Percentiles rank a stretch among this genome's conserved stretches.
These are phyloP conservation scores for Geranium incanum DNA, from an alignment of 441 rosid genomes.

Conservation along the genomic window DNA sequence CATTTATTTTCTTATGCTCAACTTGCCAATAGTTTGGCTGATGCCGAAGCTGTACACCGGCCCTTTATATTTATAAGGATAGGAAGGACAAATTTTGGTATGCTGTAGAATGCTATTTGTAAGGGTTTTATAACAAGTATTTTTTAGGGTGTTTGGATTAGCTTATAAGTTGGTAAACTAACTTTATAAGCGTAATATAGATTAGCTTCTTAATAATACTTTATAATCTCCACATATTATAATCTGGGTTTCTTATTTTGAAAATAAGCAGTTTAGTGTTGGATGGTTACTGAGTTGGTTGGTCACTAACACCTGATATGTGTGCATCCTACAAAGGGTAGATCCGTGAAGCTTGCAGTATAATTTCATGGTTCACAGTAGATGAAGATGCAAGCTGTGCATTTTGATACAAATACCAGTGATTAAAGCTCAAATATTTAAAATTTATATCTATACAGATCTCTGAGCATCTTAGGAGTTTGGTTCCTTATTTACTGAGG, in stretches of 20 bases:
- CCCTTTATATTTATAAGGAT: too few relatives aligned
- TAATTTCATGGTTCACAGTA: neutral
- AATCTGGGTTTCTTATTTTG: too few relatives aligned
- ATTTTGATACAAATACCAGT: neutral
- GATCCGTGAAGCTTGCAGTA: neutral
- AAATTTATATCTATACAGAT: neutral
- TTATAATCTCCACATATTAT: too few relatives aligned
- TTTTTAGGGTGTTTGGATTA: too few relatives aligned
- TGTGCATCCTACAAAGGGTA: neutral
- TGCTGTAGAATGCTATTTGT: neutral
- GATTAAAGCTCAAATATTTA: neutral
- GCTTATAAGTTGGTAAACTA: too few relatives aligned
- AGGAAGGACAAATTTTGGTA: neutral
- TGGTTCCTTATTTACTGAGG: neutral
- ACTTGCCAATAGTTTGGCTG: neutral
- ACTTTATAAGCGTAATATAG: too few relatives aligned
- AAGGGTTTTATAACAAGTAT: neutral
- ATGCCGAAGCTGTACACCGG: neutral
- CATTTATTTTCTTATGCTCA: slow-evolving; percentile 5
- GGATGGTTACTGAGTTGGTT: neutral
- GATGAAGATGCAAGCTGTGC: neutral
- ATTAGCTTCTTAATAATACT: too few relatives aligned
- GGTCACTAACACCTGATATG: neutral
- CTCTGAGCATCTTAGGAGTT: slow-evolving; percentile 3
- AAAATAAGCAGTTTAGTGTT: too few relatives aligned